A percentile compares a stretch with the other conserved stretches of the same genome.
Conservation (phyloP, 768 basidiomycete genomes). For the Leccinellum albellum region DNA sequence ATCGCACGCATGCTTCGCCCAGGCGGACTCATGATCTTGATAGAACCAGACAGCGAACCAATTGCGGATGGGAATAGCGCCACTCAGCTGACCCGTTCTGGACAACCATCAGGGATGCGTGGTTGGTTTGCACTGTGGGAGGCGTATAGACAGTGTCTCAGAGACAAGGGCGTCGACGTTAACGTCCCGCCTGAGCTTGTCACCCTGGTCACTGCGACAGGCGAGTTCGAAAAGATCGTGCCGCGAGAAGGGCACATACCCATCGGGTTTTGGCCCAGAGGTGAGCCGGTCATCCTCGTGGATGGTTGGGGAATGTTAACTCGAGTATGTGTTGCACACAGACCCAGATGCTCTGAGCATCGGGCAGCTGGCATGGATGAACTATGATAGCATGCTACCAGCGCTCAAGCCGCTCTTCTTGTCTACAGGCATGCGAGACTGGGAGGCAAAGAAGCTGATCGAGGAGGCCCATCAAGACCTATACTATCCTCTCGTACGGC, state of each 20-base stretch:
- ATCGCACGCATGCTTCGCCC: slow-evolving; percentile 64
- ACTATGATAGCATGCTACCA: slow-evolving; percentile 61
- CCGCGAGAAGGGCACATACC: slow-evolving; percentile 58
- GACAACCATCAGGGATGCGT: slow-evolving; percentile 37
- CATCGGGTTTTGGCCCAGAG: slow-evolving; percentile 66
- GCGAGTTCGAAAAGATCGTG: slow-evolving; percentile 54
- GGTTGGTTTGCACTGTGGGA: slow-evolving; percentile 68
- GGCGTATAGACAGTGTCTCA: slow-evolving; percentile 54
- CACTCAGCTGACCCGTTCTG: slow-evolving; percentile 31
- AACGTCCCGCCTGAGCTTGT: slow-evolving; percentile 55
- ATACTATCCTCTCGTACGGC: slow-evolving; percentile 52
- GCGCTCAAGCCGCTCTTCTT: slow-evolving; percentile 60
- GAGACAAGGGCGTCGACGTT: slow-evolving; percentile 49
- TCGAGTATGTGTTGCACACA: slow-evolving; percentile 23
- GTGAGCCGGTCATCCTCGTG: slow-evolving; percentile 30
- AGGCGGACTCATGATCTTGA: slow-evolving; percentile 64
- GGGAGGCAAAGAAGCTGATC: slow-evolving; percentile 53
- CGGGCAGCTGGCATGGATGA: slow-evolving; percentile 73
- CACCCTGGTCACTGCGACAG: slow-evolving; percentile 44
- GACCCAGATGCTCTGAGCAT: slow-evolving; percentile 58
- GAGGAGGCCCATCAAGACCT: slow-evolving; percentile 62
- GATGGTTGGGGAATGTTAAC: slow-evolving; percentile 5
- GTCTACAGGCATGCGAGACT: slow-evolving; percentile 47
- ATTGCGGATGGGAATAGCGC: slow-evolving; percentile 43
- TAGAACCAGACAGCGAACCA: slow-evolving; percentile 58